Evolutionary conservation across 305 asterid species (phyloP).

Genomic region (Withania somnifera): DNA sequence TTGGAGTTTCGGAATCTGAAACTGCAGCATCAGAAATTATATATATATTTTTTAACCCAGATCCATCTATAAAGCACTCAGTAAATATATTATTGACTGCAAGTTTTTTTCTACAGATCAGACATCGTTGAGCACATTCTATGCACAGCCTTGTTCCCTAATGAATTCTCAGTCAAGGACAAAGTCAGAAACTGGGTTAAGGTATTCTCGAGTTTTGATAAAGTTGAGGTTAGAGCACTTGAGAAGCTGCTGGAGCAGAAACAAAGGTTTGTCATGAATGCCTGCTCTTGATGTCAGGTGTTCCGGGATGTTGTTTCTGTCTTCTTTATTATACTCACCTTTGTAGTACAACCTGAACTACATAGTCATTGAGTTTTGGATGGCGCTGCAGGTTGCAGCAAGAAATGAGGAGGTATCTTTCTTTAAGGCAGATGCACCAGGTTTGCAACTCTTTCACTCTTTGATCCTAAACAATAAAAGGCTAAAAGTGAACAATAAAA

Average conservation of each 20-base stretch:
- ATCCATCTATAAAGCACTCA: not conserved
- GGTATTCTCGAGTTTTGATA: slow-evolving; percentile 72
- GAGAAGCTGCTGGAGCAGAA: slow-evolving; percentile 97
- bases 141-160: slow-evolving; percentile 67
- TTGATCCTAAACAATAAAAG: slow-evolving; percentile 8
- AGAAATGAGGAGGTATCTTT: slow-evolving; percentile 83
- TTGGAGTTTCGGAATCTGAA: not conserved
- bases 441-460: slow-evolving; percentile 28
- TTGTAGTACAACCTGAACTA: not conserved
- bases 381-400: slow-evolving; percentile 63
- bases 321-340: not conserved
- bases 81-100: not conserved
- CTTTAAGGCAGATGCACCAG: slow-evolving; percentile 66
- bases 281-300: slow-evolving; percentile 8
- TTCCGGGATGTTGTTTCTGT: slow-evolving; percentile 7
- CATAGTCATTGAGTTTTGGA: not conserved
- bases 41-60: not conserved
- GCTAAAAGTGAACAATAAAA: slow-evolving; percentile 9
- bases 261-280: slow-evolving; percentile 54
- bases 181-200: slow-evolving; percentile 68
- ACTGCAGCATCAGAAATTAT: not conserved
- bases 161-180: slow-evolving; percentile 61
- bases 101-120: slow-evolving; percentile 54
- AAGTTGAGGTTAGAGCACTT: slow-evolving; percentile 86
- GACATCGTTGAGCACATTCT: slow-evolving; percentile 76